Evolutionary conservation across 441 rosid genomes (phyloP), one percentile per base, ranked within the genome.

Genomic region (Aquilaria agallochum): DNA sequence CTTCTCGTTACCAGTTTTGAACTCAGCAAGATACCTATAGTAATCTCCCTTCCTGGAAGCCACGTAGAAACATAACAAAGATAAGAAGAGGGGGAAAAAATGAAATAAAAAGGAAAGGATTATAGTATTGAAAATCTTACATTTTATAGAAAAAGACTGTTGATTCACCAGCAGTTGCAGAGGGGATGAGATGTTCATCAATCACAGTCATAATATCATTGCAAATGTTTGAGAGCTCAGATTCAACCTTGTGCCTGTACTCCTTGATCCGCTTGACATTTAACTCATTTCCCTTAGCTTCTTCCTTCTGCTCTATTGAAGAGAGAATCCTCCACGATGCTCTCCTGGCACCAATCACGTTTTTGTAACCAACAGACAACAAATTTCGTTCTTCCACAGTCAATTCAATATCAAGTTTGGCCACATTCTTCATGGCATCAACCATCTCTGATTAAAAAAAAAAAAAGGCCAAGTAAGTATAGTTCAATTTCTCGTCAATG

Each of bases 321-420:
- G 79, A 75, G 31, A 81, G 64, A 46, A 78, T 81, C 70, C 86
- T 76, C 83, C 80, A 81, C 0, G 80, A 69, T 8, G 80, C 86
- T 44, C 80, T 76, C 31, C 77, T 73, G 13, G 83, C 72, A 51
- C 86, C 77, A 14, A 78, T 57, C 31, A 78, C 74, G 53, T 81
- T 81, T 61, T 78, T 81, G 60, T 81, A 74, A 15, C 79, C 77
- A 27, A 74, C 77, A 20, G 77, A 81, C 9, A 78, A 66, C 72
- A 81, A 50, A 63, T 76, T 76, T 20, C 81, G 70, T 72, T 78
- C 86, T 54, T 77, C 81, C 33, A 77, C 54, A 0, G 81, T 77
- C 65, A 77, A 56, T 42, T 74, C 81, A 31, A 67, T 69, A 67
- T 76, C 76, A 54, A 69, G 72, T 47, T 67, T 64, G 6, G 80